phyloP scores from a whole-genome alignment of 139 green algal genomes.

The Eudorina sp. region DNA sequence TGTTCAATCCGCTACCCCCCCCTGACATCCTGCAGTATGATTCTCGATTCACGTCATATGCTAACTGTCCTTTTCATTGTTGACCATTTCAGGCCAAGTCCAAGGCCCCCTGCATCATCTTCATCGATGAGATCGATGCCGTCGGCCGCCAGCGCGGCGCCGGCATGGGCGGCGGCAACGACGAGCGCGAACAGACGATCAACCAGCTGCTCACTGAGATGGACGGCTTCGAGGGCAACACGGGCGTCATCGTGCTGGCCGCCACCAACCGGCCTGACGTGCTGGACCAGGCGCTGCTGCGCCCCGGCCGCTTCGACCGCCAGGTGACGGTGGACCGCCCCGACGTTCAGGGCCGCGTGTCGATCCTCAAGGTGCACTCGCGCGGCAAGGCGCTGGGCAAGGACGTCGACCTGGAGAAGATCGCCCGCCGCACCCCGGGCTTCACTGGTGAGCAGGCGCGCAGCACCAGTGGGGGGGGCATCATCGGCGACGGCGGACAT shows the following conservation, averaged over 20 bases:
- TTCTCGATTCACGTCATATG: no score
- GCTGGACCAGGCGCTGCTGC: constrained; percentile 96
- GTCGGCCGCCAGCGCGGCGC: constrained; percentile 95
- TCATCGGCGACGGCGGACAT: no score
- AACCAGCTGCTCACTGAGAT: constrained; percentile 94
- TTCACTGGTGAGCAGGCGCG: constrained; percentile 75
- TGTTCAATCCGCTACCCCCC: no score
- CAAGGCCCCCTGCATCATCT: constrained; percentile 99
- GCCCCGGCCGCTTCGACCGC: constrained; percentile 97
- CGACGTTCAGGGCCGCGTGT: constrained; percentile 90
- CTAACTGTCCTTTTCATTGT: no score
- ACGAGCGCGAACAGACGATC: constrained; percentile 95
- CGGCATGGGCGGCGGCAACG: constrained; percentile 96
- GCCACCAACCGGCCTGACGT: constrained; percentile 99
- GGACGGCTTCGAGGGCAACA: constrained; percentile 98
- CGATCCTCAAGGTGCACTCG: constrained; percentile 94
- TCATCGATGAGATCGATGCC: constrained; percentile 99
- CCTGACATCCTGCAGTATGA: no score
- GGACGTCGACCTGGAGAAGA: constrained; percentile 96
- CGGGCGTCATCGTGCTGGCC: constrained; percentile 97
- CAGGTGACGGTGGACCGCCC: constrained; percentile 94
- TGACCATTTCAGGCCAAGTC: constrained; percentile 89
- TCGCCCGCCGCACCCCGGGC: constrained; percentile 95
- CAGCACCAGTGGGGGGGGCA: background rate
- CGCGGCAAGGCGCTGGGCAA: constrained; percentile 96